Conservation (phyloP, 2,329 filamentous ascomycete genomes). For the Balansia obtecta region DNA sequence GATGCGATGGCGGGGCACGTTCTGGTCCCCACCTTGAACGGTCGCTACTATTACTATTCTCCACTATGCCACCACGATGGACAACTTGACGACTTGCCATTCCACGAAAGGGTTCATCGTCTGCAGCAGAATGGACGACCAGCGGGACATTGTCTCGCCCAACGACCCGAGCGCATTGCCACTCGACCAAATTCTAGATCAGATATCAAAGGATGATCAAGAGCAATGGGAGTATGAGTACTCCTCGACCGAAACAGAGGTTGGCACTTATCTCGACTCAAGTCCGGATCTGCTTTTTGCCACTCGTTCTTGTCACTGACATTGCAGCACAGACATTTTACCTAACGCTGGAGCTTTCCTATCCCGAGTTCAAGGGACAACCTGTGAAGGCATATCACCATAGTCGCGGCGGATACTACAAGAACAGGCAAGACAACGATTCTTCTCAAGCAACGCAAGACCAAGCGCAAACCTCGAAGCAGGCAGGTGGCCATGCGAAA, state of each 20-base stretch:
- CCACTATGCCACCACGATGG: too few relatives aligned
- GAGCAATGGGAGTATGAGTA: slow-evolving; percentile 60
- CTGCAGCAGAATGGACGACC: slow-evolving; percentile 2
- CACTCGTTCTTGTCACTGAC: not conserved
- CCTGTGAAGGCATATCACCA: slow-evolving; percentile 26
- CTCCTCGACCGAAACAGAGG: slow-evolving; percentile 50
- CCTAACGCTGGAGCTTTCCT: slow-evolving; percentile 49
- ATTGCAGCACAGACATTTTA: slow-evolving; percentile 43
- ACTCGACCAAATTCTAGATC: slow-evolving; percentile 16
- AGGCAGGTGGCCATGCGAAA: slow-evolving; percentile 18
- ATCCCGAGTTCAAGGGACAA: slow-evolving; percentile 41
- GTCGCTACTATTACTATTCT: too few relatives aligned
- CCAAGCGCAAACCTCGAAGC: slow-evolving; percentile 17
- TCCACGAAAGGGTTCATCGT: not conserved
- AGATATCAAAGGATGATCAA: slow-evolving; percentile 27
- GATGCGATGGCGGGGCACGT: slow-evolving; percentile 16
- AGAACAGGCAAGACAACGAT: slow-evolving; percentile 25
- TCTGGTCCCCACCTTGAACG: too few relatives aligned
- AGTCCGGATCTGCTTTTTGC: not conserved
- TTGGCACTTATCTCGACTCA: slow-evolving; percentile 11
- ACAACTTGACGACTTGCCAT: not conserved
- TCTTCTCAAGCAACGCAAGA: slow-evolving; percentile 12
- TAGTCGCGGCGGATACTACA: slow-evolving; percentile 34
- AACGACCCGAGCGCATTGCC: slow-evolving; percentile 16
- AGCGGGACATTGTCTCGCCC: not conserved